These are phyloP conservation scores for Cordyceps farinosa DNA, from an alignment of 2,329 filamentous ascomycete species.

Conservation along the genomic window DNA sequence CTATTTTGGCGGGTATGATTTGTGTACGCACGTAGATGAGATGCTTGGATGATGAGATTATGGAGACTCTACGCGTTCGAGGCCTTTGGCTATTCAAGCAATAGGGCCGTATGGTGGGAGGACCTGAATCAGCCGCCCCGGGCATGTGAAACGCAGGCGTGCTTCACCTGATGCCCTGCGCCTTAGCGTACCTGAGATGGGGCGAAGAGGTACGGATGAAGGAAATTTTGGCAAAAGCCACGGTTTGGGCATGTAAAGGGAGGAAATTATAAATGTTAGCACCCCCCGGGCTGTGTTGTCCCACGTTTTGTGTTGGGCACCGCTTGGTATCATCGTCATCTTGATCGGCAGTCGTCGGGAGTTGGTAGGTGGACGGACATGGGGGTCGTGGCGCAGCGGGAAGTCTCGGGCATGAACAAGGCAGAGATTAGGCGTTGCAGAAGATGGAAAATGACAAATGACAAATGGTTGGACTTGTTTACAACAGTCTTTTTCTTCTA, in stretches of 20 bases:
- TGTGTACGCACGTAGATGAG: neutral
- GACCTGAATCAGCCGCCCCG: neutral
- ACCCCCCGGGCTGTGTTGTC: neutral
- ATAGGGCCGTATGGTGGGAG: neutral
- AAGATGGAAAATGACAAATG: neutral
- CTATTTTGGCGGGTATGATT: neutral
- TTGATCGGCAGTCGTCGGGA: neutral
- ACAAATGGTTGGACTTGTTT: neutral
- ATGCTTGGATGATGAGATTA: neutral
- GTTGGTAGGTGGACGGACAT: neutral
- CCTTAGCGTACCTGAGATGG: neutral
- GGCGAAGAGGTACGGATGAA: neutral
- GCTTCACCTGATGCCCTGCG: slow-evolving; percentile 19
- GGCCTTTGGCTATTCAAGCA: neutral
- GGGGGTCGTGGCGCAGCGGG: neutral
- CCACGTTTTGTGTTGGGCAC: neutral
- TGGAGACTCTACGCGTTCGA: neutral
- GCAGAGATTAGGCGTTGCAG: no score
- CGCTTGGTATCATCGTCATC: neutral
- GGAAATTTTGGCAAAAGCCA: neutral
- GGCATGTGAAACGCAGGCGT: slow-evolving; percentile 23
- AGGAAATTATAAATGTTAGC: neutral
- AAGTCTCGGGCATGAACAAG: neutral
- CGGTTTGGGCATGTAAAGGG: neutral
- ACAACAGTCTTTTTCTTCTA: no score